Base-by-base conservation (phyloP, 202 grass and related monocot genomes). In the Setaria viridis region DNA sequence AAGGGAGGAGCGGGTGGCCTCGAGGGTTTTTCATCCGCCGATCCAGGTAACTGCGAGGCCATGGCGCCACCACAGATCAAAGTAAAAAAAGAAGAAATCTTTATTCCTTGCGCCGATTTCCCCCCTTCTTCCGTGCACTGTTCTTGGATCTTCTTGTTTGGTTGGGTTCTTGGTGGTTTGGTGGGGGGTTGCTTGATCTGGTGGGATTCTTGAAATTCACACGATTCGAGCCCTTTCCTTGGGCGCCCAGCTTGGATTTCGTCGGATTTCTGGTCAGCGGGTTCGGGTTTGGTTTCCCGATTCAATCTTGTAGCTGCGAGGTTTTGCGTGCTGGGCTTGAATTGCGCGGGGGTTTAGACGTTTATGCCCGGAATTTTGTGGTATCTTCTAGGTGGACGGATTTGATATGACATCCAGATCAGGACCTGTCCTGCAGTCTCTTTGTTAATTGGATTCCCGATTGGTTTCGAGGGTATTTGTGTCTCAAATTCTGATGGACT, bases 11-110 rank as follows among this genome's bases (percentile, higher is more conserved):
- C 11, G 13, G 79, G 49, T 68, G 46, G 62, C 67, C n/a, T 50
- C 10, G n/a, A 57, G 80, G 56, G 69, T 47, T 83, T 74, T 74
- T 72, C 66, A 10, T 63, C 80, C 82, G 67, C 37, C 72, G 58
- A 41, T 30, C 82, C 50, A 58, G 82, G 71, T 37, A 77, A 47
- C 63, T 30, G 25, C 82, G 32, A 67, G 73, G 71, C 59, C 41
- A 67, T 70, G 35, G n/a, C 79, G 46, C 65, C 25, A 41, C 3
- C 30, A 60, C 9, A 53, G 66, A 84, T 74, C 70, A 4, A 64
- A 83, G 30, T 13, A 11, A 3, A 50, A 62, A 29, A 49, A 49
- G 19, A 53, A 34, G 29, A 46, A 14, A 51, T 50, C 63, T 30
- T 65, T 48, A 33, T 17, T 17, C 19, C 12, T 17, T 49, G 17